Evolutionary conservation across 2,329 filamentous ascomycete genomes (phyloP), one percentile per base, ranked within the genome.

Genomic region (Botrytis hyacinthi): DNA sequence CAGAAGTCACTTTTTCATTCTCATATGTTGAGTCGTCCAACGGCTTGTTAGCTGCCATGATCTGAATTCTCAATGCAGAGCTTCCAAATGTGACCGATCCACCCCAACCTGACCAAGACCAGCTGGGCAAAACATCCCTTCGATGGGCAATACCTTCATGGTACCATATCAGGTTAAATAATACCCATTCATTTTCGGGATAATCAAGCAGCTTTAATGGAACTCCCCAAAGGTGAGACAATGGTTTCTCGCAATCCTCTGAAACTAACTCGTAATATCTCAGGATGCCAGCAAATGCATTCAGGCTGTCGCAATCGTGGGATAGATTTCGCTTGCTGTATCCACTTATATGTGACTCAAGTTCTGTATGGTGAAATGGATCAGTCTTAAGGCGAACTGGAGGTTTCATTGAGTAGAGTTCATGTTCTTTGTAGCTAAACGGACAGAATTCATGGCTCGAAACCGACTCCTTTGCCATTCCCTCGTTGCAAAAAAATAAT

Each of bases 331-430:
- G 22, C 22, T 12, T 51, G 10, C 48, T n/a, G 9, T n/a, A 51
- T 51, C 0, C 4, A 0, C 2, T 3, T 51, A n/a, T 51, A 2
- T n/a, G 22, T 51, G 48, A 51, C 46, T 14, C 0, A 14, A 51
- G 46, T 5, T 5, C 0, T 1, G 0, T 3, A 22, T 0, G 3
- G 7, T 46, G 7, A 46, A 46, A 0, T 4, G 0, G 2, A 22
- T 9, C 2, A 46, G 18, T 1, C 44, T 46, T 0, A 46, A 20
- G 7, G 7, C 8, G 0, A 20, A 7, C 3, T 9, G 1, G 44
- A 51, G 46, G 46, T 4, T 51, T 51, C 22, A 51, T 51, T 46
- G 44, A 46, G 2, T 22, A 0, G 18, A 46, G 4, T 9, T 46
- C 7, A 18, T 18, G 1, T 5, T 7, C 16, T 1, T 1, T 20